These are phyloP conservation scores for Spiraea crenata DNA, from an alignment of 331 rosid genomes.

Conservation along the genomic window DNA sequence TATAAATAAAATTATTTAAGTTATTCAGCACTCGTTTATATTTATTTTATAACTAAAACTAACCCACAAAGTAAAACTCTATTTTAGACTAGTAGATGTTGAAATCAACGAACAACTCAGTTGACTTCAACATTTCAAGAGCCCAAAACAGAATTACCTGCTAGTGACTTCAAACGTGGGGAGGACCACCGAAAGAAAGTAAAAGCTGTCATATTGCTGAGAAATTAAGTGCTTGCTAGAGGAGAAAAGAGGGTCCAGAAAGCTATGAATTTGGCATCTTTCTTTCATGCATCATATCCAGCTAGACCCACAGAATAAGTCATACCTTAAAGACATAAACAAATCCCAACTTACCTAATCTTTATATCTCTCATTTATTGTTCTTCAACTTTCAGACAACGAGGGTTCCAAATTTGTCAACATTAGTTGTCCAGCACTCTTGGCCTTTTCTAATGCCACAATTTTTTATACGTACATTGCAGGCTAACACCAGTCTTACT, in stretches of 20 bases:
- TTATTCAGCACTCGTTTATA: too few species aligned
- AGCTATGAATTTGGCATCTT: conserved; percentile 37
- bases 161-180: neutral
- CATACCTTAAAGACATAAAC: neutral
- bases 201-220: conserved; percentile 25
- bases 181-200: neutral
- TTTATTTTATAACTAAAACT: conserved; percentile 7
- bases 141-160: conserved; percentile 7
- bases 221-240: conserved; percentile 4
- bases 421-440: conserved; percentile 17
- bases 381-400: conserved; percentile 1
- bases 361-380: neutral
- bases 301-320: conserved; percentile 39
- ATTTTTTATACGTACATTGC: neutral
- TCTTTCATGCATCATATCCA: conserved; percentile 31
- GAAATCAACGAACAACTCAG: neutral
- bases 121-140: conserved; percentile 11
- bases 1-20: too few species aligned
- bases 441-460: conserved; percentile 3
- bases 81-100: neutral
- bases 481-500: neutral
- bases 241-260: neutral
- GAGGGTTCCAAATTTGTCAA: conserved; percentile 21
- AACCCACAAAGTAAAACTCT: neutral
- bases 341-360: conserved; percentile 13